These are phyloP conservation scores for Saccharomycopsis fibuligera DNA, from an alignment of 805 yeast genomes.

Conservation along the genomic window DNA sequence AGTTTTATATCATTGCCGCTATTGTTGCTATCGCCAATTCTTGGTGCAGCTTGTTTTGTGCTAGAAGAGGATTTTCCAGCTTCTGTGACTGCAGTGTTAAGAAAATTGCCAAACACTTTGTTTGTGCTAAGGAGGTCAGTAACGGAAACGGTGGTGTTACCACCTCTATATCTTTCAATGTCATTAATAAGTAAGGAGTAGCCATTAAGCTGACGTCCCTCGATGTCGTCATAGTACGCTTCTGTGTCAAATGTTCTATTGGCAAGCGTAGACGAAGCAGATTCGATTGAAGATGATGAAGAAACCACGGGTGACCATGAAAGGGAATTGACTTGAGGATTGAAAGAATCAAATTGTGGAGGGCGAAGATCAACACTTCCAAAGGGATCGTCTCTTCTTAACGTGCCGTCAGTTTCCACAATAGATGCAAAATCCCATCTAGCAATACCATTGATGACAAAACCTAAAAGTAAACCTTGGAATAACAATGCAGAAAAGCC, in stretches of 20 bases:
- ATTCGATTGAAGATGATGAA: no score
- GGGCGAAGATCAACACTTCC: constrained; percentile 14
- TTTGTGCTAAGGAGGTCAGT: constrained; percentile 30
- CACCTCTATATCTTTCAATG: constrained; percentile 65
- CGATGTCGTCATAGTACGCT: background rate
- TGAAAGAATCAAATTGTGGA: constrained; percentile 17
- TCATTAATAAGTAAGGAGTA: constrained; percentile 72
- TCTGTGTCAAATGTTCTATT: constrained; percentile 9
- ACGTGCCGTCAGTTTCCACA: constrained; percentile 63
- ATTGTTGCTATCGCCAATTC: background rate
- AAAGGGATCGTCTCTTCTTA: constrained; percentile 55
- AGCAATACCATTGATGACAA: constrained; percentile 76
- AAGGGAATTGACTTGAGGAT: constrained; percentile 13
- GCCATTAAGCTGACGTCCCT: constrained; percentile 33
- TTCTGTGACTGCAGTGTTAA: constrained; percentile 28
- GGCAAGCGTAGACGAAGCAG: constrained; percentile 17
- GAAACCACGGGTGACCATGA: no score
- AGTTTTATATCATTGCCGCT: constrained; percentile 30
- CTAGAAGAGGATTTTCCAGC: background rate
- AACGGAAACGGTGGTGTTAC: constrained; percentile 38
- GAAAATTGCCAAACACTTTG: constrained; percentile 26
- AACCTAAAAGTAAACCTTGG: constrained; percentile 81
- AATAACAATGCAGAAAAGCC: constrained; percentile 65
- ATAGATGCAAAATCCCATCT: constrained; percentile 93
- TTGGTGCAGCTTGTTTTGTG: background rate